Conservation (phyloP, 1,284 basidiomycete species). For the Neonothopanus nambi region DNA sequence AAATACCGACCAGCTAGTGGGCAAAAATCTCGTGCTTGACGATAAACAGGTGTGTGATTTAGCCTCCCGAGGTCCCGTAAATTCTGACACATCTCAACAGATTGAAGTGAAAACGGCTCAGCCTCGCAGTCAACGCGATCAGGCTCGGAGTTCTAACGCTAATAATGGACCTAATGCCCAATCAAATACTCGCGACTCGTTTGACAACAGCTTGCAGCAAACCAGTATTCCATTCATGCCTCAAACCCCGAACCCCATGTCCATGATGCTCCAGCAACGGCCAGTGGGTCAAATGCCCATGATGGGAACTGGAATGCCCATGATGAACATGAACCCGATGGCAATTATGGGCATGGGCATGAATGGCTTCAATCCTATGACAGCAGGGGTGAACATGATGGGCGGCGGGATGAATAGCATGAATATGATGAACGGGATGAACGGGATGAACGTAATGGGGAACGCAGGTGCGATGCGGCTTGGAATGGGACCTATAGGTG, state of each 20-base stretch:
- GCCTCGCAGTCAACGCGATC: constrained; percentile 69
- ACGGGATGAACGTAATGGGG: constrained; percentile 23
- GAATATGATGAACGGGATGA: constrained; percentile 37
- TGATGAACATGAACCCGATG: constrained; percentile 42
- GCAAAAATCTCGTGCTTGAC: constrained; percentile 69
- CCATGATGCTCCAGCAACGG: constrained; percentile 57
- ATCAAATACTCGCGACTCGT: constrained; percentile 8
- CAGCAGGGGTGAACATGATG: constrained; percentile 39
- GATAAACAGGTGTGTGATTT: constrained; percentile 65
- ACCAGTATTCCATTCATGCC: constrained; percentile 31
- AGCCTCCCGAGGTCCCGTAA: background rate
- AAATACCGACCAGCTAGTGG: constrained; percentile 72
- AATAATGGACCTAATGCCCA: constrained; percentile 17
- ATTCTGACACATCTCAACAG: constrained; percentile 36
- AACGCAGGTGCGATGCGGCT: constrained; percentile 17
- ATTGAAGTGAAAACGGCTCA: constrained; percentile 89
- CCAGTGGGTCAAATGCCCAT: constrained; percentile 58
- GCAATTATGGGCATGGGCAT: constrained; percentile 28
- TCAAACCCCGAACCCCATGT: constrained; percentile 42
- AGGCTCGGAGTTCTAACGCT: constrained; percentile 33
- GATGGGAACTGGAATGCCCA: constrained; percentile 18
- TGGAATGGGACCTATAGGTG: constrained; percentile 33
- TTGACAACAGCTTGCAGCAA: constrained; percentile 25
- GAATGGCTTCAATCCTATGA: constrained; percentile 15
- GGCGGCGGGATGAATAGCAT: constrained; percentile 39